Percentiles rank a stretch among this genome's conserved stretches.
Conservation (phyloP, 2,329 filamentous ascomycete species). For the Monosporascus sp. region DNA sequence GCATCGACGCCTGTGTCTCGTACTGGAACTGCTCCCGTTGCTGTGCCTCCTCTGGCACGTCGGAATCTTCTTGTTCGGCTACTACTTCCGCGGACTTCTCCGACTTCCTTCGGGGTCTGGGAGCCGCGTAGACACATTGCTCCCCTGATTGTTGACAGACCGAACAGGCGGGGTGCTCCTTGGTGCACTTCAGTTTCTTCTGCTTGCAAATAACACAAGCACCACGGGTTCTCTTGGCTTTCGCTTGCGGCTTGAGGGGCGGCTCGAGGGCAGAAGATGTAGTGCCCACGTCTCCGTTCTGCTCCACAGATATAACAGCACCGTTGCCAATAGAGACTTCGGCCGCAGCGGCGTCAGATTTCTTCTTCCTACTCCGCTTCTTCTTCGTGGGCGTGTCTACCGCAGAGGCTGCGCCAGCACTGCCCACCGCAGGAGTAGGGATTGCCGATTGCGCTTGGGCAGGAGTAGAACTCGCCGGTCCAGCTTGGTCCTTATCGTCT, state of each 20-base stretch:
- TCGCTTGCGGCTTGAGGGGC: conserved; percentile 12
- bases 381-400: conserved; percentile 21
- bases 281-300: conserved; percentile 21
- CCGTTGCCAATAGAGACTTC: conserved; percentile 20
- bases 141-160: conserved; percentile 21
- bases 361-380: conserved; percentile 22
- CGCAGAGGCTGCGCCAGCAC: conserved; percentile 3
- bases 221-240: conserved; percentile 26
- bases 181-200: conserved; percentile 28
- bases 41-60: conserved; percentile 12
- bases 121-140: conserved; percentile 24
- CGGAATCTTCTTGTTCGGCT: conserved; percentile 14
- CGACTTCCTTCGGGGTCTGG: conserved; percentile 23
- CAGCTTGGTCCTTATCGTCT: conserved; percentile 27
- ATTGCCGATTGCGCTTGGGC: conserved; percentile 10
- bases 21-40: conserved; percentile 1
- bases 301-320: conserved; percentile 18
- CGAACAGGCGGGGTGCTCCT: conserved; percentile 29
- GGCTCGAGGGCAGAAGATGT: conserved; percentile 20
- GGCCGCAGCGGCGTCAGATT: conserved; percentile 8
- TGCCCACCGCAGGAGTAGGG: conserved; percentile 7
- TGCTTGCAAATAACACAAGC: conserved; percentile 28
- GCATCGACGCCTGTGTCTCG: not conserved
- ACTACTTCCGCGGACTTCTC: conserved; percentile 15
- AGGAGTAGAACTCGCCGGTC: conserved; percentile 22